phyloP scores from a whole-genome alignment of 305 asterid species.

The Fraxinus dipetala region DNA sequence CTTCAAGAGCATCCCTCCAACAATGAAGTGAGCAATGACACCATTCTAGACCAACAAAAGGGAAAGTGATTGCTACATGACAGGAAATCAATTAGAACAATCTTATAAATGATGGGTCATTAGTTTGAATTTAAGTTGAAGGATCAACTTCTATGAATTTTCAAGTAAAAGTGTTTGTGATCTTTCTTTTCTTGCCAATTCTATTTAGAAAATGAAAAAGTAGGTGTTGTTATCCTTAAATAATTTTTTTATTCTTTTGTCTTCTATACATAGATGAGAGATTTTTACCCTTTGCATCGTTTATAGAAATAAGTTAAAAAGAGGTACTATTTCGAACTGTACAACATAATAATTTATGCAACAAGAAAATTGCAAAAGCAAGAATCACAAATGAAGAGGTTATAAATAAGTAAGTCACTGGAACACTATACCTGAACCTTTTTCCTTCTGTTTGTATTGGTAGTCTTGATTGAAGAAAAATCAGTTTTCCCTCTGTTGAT shows the following conservation, averaged over 20 bases:
- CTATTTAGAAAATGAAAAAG: background rate
- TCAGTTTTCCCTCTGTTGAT: constrained; percentile 21
- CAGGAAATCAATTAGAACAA: background rate
- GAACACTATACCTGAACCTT: constrained; percentile 48
- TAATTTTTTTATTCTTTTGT: background rate
- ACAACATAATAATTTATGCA: background rate
- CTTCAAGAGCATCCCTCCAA: background rate
- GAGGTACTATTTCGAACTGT: background rate
- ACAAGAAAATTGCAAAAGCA: constrained; percentile 1
- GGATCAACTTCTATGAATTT: background rate
- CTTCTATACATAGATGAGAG: background rate
- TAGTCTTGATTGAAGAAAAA: background rate
- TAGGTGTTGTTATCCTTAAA: background rate
- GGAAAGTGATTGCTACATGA: background rate
- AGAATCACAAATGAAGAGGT: background rate
- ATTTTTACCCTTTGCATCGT: background rate
- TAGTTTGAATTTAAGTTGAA: background rate
- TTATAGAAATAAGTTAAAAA: background rate
- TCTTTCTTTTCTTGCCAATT: background rate
- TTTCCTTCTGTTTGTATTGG: background rate
- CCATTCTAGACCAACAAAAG: background rate
- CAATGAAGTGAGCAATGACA: background rate
- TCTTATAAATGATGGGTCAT: background rate
- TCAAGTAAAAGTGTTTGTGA: background rate
- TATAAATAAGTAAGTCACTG: constrained; percentile 6